A percentile compares a stretch with the other conserved stretches of the same genome.
phyloP scores from a whole-genome alignment of 345 rosid genomes.

The Syzygium oleosum region DNA sequence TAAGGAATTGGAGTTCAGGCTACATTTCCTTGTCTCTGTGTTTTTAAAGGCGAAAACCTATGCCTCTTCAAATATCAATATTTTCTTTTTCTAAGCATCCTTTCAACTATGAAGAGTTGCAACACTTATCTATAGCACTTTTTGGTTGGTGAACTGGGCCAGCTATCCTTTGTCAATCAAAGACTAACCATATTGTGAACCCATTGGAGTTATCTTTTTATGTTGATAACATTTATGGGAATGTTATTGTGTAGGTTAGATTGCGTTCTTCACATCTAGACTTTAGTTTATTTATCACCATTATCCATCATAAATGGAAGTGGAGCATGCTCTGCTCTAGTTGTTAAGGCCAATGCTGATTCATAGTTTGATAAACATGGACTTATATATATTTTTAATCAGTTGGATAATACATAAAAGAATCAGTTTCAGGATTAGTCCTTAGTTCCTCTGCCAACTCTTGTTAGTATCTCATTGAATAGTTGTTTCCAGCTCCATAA shows the following conservation, averaged over 20 bases:
- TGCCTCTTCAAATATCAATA: not conserved
- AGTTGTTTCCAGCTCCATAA: not conserved
- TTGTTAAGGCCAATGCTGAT: not conserved
- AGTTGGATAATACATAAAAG: not conserved
- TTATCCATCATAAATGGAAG: not conserved
- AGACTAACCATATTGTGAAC: not conserved
- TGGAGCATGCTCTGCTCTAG: not conserved
- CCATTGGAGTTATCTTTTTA: not conserved
- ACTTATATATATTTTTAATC: not conserved
- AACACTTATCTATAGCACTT: not conserved
- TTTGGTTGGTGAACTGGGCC: not conserved
- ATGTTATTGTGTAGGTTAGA: not conserved
- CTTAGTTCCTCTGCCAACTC: not conserved
- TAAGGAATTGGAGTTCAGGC: not conserved
- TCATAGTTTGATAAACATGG: not conserved
- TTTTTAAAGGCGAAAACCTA: not conserved
- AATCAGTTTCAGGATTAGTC: not conserved
- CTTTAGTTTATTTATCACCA: not conserved
- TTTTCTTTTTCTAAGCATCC: not conserved
- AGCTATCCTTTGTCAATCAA: not conserved
- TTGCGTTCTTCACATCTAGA: not conserved
- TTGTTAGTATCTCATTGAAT: not conserved
- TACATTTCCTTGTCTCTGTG: not conserved
- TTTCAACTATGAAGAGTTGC: not conserved
- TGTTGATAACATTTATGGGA: not conserved